These are phyloP conservation scores for Tulasnella sp. DNA, from an alignment of 768 basidiomycete genomes.

Conservation along the genomic window DNA sequence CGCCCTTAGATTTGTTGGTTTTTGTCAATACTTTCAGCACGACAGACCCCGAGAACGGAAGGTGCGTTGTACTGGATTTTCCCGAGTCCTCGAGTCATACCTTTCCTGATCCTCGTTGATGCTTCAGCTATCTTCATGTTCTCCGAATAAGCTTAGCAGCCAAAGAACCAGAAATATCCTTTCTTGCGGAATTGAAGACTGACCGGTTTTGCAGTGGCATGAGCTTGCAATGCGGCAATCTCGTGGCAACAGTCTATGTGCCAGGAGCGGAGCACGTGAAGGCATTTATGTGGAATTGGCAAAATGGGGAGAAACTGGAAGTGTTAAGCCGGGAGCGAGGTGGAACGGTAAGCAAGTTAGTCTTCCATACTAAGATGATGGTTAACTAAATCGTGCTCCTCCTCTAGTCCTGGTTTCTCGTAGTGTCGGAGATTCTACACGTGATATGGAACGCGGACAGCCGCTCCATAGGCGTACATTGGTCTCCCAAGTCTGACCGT, in stretches of 20 bases:
- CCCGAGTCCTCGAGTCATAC: background rate
- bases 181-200: background rate
- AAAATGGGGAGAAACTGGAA: background rate
- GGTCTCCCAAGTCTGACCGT: background rate
- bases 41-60: background rate
- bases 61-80: background rate
- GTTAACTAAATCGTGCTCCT: background rate
- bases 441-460: background rate
- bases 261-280: background rate
- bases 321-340: background rate
- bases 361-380: background rate
- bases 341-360: background rate
- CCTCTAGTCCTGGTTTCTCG: background rate
- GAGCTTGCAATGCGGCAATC: background rate
- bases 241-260: background rate
- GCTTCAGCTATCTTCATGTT: background rate
- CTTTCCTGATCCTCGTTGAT: too few species aligned
- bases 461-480: background rate
- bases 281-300: background rate
- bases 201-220: background rate
- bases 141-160: background rate
- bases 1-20: background rate
- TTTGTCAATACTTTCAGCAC: background rate
- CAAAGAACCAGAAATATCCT: background rate
- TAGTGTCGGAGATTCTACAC: background rate